Conservation (phyloP, 2,329 filamentous ascomycete genomes). For the Trichoderma koningiopsis region DNA sequence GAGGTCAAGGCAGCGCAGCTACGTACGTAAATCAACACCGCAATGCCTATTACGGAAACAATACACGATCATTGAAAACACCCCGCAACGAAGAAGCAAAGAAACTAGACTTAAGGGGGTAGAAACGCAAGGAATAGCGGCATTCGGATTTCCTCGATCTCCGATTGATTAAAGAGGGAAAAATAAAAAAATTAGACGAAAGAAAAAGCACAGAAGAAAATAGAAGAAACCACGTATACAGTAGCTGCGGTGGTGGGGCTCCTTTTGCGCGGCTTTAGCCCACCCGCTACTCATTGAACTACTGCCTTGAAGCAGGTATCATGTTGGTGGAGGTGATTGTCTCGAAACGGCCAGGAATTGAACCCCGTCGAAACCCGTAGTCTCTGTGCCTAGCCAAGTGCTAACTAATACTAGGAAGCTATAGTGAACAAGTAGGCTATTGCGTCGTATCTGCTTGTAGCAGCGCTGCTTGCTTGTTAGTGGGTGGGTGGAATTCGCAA, state of each 20-base stretch:
- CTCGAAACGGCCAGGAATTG: not conserved
- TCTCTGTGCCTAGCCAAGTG: too few relatives aligned
- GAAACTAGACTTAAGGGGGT: not conserved
- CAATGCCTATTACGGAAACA: not conserved
- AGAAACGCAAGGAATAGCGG: not conserved
- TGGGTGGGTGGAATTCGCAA: not conserved
- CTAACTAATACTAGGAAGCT: not conserved
- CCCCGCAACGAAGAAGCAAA: not conserved
- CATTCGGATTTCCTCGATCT: constrained; percentile 10
- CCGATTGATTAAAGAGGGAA: not conserved
- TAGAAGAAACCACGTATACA: not conserved
- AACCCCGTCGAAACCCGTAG: not conserved
- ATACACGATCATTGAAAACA: not conserved
- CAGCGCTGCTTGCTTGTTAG: not conserved
- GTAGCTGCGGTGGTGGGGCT: not conserved
- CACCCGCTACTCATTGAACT: not conserved
- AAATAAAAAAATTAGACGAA: not conserved
- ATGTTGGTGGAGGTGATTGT: not conserved
- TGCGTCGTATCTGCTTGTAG: too few relatives aligned
- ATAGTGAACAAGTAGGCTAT: not conserved
- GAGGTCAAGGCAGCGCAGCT: not conserved
- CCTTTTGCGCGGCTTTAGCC: not conserved
- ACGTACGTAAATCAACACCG: not conserved
- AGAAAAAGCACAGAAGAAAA: not conserved
- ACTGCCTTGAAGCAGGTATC: not conserved